These are phyloP conservation scores for Pezicula radicicola DNA, from an alignment of 2,329 filamentous ascomycete species.

Conservation along the genomic window DNA sequence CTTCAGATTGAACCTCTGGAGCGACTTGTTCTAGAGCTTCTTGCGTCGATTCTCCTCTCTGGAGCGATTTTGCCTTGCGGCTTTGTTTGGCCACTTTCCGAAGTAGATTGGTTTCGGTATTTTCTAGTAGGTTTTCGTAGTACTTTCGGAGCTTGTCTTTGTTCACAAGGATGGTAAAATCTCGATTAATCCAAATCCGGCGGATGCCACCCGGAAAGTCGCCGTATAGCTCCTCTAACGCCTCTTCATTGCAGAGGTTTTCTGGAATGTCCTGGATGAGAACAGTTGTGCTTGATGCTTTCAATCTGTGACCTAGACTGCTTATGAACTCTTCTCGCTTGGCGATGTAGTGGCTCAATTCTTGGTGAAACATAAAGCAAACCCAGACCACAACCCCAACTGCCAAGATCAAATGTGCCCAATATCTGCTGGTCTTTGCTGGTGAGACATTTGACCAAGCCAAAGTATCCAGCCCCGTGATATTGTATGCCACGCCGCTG, in stretches of 20 bases:
- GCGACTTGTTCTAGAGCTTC: slow-evolving; percentile 7
- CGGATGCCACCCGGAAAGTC: slow-evolving; percentile 27
- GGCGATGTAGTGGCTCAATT: slow-evolving; percentile 26
- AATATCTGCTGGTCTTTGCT: slow-evolving; percentile 24
- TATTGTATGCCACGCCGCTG: slow-evolving; percentile 18
- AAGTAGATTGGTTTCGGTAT: slow-evolving; percentile 19
- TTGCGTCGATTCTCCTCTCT: slow-evolving; percentile 7
- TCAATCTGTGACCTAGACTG: slow-evolving; percentile 24
- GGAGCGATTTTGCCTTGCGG: slow-evolving; percentile 6
- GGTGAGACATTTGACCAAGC: slow-evolving; percentile 28
- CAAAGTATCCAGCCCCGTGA: slow-evolving; percentile 28
- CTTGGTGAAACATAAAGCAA: slow-evolving; percentile 26
- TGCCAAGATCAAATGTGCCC: slow-evolving; percentile 28
- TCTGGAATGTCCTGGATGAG: slow-evolving; percentile 30
- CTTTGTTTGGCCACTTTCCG: slow-evolving; percentile 12
- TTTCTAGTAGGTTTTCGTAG: slow-evolving; percentile 27
- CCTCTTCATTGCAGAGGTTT: slow-evolving; percentile 22
- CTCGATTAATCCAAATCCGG: slow-evolving; percentile 29
- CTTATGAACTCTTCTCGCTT: slow-evolving; percentile 27
- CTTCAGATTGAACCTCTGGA: slow-evolving; percentile 7
- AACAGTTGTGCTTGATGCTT: slow-evolving; percentile 27
- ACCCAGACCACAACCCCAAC: slow-evolving; percentile 24
- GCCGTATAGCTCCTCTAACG: slow-evolving; percentile 25
- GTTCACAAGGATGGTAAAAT: slow-evolving; percentile 23
- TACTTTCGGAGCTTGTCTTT: slow-evolving; percentile 23